Base-by-base conservation (phyloP, 1,284 basidiomycete species). In the Peniophora sp. region DNA sequence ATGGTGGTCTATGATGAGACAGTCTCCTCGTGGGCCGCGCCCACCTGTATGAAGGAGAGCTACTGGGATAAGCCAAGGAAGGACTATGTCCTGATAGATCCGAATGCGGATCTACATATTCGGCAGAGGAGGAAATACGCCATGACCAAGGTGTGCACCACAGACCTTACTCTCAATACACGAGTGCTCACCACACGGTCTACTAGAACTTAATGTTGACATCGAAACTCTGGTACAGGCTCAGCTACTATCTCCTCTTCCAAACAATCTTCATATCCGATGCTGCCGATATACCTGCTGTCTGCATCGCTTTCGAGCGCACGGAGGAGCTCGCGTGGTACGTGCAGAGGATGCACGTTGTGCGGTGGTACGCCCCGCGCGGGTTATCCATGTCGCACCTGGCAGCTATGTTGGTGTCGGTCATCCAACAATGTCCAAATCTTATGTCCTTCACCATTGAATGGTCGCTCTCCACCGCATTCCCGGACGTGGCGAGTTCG, bases 371-470 rank as follows among this genome's bases (percentile, higher is more conserved):
- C 52, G 64, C 62, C 14, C 62, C 59, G 1, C 62, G 60, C 47
- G 68, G 58, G 41, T 64, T 62, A 10, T 68, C 72, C 22, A 62
- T 72, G 49, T 60, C 68, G 9, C 68, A 73, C 20, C 62, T 77
- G n/a, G 72, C 78, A 56, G 64, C 68, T 44, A 64, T 75, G 35
- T 66, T 80, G 37, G 62, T 74, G 3, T 69, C 74, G 15, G 70
- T 85, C 51, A 74, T 86, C 36, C 65, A 66, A 10, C 79, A 76
- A 52, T 84, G 81, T 55, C 81, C 81, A 3, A 85, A 86, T 54
- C 75, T 88, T 46, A 76, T 85, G 54, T 78, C 83, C 9, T 85
- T 88, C 62, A 68, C 84, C 32, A 67, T 84, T 47, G 82, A 84
- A 52, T 78, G 74, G 68, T 77, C 82, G 0, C 69, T 86, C 63